These are phyloP conservation scores for Aschersonia sp. DNA, from an alignment of 2,329 filamentous ascomycete genomes.

Conservation along the genomic window DNA sequence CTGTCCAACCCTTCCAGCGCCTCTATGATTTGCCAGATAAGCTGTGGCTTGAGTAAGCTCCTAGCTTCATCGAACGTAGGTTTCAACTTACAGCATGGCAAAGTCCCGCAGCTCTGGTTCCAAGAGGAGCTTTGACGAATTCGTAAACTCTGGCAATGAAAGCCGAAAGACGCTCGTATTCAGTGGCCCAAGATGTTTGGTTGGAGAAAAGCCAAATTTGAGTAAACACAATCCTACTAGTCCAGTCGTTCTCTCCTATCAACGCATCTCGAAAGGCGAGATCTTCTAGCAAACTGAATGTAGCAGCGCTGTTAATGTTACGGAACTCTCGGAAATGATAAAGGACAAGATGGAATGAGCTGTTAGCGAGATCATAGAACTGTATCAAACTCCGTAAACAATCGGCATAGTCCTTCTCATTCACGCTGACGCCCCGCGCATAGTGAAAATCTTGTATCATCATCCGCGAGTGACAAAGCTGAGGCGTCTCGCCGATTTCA, in stretches of 20 bases:
- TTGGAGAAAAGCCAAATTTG: conserved; percentile 51
- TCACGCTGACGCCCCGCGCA: conserved; percentile 29
- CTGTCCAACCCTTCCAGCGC: conserved; percentile 35
- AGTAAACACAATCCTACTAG: conserved; percentile 55
- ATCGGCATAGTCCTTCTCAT: conserved; percentile 30
- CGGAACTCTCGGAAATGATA: conserved; percentile 54
- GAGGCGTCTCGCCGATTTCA: conserved; percentile 47
- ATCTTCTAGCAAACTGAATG: conserved; percentile 41
- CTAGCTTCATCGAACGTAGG: background rate
- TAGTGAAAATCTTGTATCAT: conserved; percentile 37
- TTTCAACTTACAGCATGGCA: conserved; percentile 43
- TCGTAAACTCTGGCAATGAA: conserved; percentile 22
- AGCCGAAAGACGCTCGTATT: conserved; percentile 11
- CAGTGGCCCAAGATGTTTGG: conserved; percentile 17
- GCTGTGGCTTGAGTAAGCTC: conserved; percentile 25
- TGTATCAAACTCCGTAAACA: conserved; percentile 49
- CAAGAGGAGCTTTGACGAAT: conserved; percentile 31
- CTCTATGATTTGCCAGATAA: conserved; percentile 74
- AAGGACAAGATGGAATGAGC: conserved; percentile 51
- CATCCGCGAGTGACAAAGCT: conserved; percentile 53
- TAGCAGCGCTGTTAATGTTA: conserved; percentile 32
- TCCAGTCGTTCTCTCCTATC: conserved; percentile 36
- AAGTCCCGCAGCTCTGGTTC: conserved; percentile 47
- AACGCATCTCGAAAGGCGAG: conserved; percentile 46
- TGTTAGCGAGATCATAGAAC: conserved; percentile 42